Evolutionary conservation across 768 basidiomycete genomes (phyloP).

Genomic region (Leccinum variicolor): DNA sequence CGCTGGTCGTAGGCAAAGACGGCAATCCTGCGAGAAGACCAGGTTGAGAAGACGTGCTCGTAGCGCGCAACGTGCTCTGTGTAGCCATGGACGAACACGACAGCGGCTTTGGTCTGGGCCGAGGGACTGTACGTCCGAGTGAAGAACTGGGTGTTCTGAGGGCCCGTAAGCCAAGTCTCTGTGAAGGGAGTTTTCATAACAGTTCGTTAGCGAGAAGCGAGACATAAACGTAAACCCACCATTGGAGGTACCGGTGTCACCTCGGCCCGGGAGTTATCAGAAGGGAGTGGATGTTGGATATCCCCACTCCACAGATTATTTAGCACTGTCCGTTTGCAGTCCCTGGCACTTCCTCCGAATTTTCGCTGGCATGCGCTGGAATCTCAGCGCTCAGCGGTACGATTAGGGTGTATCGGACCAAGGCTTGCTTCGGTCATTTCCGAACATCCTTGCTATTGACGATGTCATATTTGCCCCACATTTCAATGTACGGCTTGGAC

Average conservation of each 20-base stretch:
- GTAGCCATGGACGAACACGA: constrained; percentile 79
- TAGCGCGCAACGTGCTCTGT: constrained; percentile 73
- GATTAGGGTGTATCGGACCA: background rate
- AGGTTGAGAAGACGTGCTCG: constrained; percentile 56
- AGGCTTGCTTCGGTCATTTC: background rate
- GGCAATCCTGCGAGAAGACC: constrained; percentile 51
- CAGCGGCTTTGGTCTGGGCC: constrained; percentile 43
- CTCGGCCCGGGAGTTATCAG: too few relatives aligned
- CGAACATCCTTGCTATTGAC: background rate
- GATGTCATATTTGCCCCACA: constrained; percentile 56
- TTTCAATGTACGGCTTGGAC: constrained; percentile 65
- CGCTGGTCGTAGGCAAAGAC: constrained; percentile 78
- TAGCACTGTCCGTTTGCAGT: constrained; percentile 3
- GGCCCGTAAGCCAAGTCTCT: constrained; percentile 60
- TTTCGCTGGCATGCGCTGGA: too few relatives aligned
- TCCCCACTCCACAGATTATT: background rate
- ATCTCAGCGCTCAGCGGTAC: background rate
- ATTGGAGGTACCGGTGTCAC: too few relatives aligned
- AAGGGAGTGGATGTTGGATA: too few relatives aligned
- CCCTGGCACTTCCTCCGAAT: too few relatives aligned
- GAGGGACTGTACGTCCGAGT: constrained; percentile 58
- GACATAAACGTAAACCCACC: background rate
- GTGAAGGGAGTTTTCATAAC: constrained; percentile 26
- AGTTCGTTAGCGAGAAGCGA: background rate
- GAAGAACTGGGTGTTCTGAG: constrained; percentile 58